Evolutionary conservation across 352 stramenopile genomes (phyloP), one percentile per base, ranked within the genome.

Genomic region (Plasmopara halstedii): DNA sequence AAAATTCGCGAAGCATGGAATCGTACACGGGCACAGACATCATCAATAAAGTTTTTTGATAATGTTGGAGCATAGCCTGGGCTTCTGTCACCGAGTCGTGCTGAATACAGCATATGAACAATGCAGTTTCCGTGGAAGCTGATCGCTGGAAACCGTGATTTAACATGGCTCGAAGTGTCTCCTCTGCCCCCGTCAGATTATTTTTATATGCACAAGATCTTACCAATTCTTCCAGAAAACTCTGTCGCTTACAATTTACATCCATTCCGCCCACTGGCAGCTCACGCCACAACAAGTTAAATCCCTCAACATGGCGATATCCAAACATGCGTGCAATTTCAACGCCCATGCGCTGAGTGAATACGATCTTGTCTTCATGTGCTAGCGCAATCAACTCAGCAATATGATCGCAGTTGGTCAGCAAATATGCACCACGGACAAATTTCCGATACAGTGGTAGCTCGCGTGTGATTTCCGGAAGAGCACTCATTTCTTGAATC

Each of bases 1-100:
- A 87, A 46, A 89, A 75, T 36, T 89, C 77, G 15, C 68, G 77
- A 38, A 89, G 54, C 17, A 86, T 50, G 18, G 77, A 86, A 21
- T 80, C 67, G 44, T 89, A 89, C 20, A 80, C 69, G 15, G 74
- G 74, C 4, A 86, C 67, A 4, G 56, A 26, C 42, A 86, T 53
- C 51, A 85, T 56, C 23, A 83, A 39, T 1, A 20, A 47, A 4
- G 47, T 43, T 29, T 56, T 40, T 53, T 89, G 77, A 34, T 84
- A 80, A 22, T 57, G 52, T 2, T 69, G 58, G 35, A 89, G 44
- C 51, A 66, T 68, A 8, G 52, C 14, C 27, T 60, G 54, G 1
- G 70, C 73, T 0, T 73, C 50, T 32, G 49, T 37, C 17, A 74
- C 41, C 0, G 53, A 53, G 11, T 66, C 47, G 32, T 78, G 53